Percentiles rank a stretch among this genome's conserved stretches.
Conservation (phyloP, 179 eudicot species). For the Actinidia chinensis region DNA sequence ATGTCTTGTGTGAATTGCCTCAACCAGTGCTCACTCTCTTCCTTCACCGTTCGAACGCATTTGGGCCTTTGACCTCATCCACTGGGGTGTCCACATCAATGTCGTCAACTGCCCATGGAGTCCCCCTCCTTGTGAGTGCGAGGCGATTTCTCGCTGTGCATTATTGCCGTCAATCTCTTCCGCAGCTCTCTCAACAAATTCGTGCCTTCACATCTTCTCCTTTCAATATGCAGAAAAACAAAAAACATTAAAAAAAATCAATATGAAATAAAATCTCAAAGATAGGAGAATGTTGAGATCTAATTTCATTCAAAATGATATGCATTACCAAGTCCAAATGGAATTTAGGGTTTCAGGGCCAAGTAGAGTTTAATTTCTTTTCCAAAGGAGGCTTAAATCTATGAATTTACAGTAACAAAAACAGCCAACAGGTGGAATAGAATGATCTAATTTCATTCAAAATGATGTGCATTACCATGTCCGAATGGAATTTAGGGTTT, state of each 20-base stretch:
- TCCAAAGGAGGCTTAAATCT: neutral
- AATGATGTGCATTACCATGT: neutral
- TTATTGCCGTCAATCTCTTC: conserved; percentile 37
- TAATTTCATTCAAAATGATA: neutral
- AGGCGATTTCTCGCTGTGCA: conserved; percentile 36
- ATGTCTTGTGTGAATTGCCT: conserved; percentile 37
- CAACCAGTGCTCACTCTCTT: conserved; percentile 51
- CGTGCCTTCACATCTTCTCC: conserved; percentile 49
- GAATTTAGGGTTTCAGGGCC: neutral
- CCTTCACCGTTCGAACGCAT: conserved; percentile 49
- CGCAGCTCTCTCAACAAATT: conserved; percentile 41
- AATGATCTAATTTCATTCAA: neutral
- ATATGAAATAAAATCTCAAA: neutral
- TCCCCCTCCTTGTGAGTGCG: conserved; percentile 67
- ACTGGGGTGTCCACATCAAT: conserved; percentile 71
- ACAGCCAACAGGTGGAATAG: neutral
- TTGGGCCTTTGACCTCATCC: conserved; percentile 70
- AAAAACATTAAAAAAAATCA: neutral
- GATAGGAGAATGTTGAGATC: neutral
- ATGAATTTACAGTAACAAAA: neutral
- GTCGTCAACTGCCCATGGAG: conserved; percentile 75
- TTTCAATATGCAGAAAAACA: conserved; percentile 3
- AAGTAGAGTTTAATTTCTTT: neutral
- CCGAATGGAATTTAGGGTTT: neutral
- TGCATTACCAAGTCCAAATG: neutral